These are phyloP conservation scores for Eucalyptus melliodora DNA, from an alignment of 345 rosid genomes.

Conservation along the genomic window DNA sequence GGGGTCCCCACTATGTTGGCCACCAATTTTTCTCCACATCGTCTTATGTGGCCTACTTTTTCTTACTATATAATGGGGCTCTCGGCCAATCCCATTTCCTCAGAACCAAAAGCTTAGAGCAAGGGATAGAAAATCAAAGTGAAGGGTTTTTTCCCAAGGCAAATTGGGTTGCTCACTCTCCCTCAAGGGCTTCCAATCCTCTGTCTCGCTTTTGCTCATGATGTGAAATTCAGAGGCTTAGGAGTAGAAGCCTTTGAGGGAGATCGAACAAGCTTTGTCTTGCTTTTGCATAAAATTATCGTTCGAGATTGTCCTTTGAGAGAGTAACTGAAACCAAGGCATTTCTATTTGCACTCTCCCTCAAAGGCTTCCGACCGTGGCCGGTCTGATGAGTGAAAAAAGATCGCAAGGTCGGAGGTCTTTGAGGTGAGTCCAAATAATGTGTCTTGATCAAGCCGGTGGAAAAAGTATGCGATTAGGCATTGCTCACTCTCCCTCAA, in stretches of 20 bases:
- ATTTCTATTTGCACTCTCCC: not conserved
- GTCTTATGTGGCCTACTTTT: not conserved
- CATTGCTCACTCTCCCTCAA: not conserved
- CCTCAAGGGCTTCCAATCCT: constrained; percentile 21
- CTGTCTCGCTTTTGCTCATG: not conserved
- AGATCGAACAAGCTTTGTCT: constrained; percentile 18
- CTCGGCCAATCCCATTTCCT: not conserved
- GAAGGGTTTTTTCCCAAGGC: not conserved
- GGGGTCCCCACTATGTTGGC: not conserved
- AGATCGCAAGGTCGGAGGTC: not conserved
- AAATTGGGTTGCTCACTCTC: constrained; percentile 11
- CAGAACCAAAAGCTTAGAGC: not conserved
- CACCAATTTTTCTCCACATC: not conserved
- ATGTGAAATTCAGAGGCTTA: not conserved
- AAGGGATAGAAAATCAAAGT: not conserved
- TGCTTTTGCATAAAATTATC: not conserved
- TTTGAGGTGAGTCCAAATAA: not conserved
- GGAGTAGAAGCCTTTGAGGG: constrained; percentile 21
- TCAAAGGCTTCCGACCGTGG: not conserved
- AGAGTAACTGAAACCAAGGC: not conserved
- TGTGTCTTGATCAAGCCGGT: not conserved
- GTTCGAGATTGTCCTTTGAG: not conserved
- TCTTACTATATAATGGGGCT: not conserved
- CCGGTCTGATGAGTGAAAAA: not conserved
- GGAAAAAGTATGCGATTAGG: not conserved